Conservation (phyloP, 768 basidiomycete species). For the Hypsizygus marmoreus region DNA sequence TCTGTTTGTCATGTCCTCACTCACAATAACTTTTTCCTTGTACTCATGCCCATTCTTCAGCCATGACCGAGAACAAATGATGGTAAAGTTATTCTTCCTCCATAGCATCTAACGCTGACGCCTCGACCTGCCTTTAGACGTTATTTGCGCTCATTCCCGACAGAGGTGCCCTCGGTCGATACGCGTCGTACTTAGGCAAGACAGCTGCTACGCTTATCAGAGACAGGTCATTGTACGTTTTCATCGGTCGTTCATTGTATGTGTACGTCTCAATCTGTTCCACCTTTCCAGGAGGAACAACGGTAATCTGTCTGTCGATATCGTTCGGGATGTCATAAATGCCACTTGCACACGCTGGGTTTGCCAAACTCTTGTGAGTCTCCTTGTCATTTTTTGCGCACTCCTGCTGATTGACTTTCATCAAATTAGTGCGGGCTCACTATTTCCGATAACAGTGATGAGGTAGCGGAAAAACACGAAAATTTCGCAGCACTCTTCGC, state of each 20-base stretch:
- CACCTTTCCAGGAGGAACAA: conserved; percentile 6
- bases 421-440: conserved; percentile 11
- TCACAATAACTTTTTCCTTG: neutral
- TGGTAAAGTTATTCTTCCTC: conserved; percentile 10
- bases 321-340: conserved; percentile 26
- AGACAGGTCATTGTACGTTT: conserved; percentile 11
- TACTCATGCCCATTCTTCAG: conserved; percentile 5
- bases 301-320: conserved; percentile 17
- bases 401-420: no score
- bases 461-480: conserved; percentile 5
- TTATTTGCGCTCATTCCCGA: conserved; percentile 22
- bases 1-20: conserved; percentile 10
- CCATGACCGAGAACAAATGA: conserved; percentile 22
- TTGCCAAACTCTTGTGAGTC: conserved; percentile 24
- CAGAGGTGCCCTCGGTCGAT: conserved; percentile 11
- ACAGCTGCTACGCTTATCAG: conserved; percentile 13
- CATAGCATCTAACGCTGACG: neutral
- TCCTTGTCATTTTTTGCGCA: neutral
- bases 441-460: neutral
- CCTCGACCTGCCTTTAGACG: conserved; percentile 8
- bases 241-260: neutral
- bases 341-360: conserved; percentile 28
- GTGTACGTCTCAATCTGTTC: neutral
- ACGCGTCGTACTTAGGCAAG: conserved; percentile 18
- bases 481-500: conserved; percentile 20